A percentile compares a stretch with the other conserved stretches of the same genome.
Conservation (phyloP, 495 filamentous ascomycete genomes). For the Umbilicaria muhlenbergii region DNA sequence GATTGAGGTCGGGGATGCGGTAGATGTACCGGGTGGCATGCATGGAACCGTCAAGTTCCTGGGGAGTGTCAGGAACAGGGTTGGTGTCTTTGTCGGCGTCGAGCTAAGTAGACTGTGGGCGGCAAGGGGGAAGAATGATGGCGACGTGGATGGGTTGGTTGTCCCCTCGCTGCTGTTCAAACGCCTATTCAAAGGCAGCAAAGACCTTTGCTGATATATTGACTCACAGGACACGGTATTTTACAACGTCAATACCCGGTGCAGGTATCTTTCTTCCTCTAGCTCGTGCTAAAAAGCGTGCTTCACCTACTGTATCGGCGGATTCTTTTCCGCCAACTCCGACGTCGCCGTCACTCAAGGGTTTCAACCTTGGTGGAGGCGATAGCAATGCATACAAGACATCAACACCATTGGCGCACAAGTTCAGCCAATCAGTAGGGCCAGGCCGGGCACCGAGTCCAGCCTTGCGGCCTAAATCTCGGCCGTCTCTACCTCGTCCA, state of each 20-base stretch:
- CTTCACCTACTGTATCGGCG: conserved; percentile 39
- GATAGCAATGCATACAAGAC: conserved; percentile 40
- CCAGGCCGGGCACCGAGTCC: conserved; percentile 59
- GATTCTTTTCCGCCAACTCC: conserved; percentile 51
- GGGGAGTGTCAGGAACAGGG: conserved; percentile 74
- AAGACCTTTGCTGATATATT: neutral
- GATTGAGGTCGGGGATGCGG: conserved; percentile 56
- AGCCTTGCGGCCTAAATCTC: conserved; percentile 47
- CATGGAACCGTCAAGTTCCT: conserved; percentile 79
- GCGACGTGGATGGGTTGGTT: conserved; percentile 85
- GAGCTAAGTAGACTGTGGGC: conserved; percentile 75
- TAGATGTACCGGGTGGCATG: conserved; percentile 95
- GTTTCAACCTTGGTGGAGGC: conserved; percentile 29
- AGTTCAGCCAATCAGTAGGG: conserved; percentile 40
- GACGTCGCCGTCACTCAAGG: conserved; percentile 41
- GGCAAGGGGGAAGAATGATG: conserved; percentile 79
- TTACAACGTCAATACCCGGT: conserved; percentile 58
- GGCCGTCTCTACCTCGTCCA: conserved; percentile 69
- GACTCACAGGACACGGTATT: conserved; percentile 53
- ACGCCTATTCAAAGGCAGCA: neutral
- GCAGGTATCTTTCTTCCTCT: conserved; percentile 92
- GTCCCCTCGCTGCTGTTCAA: neutral
- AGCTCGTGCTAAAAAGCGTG: conserved; percentile 61
- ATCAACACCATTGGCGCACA: conserved; percentile 37
- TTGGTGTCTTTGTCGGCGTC: conserved; percentile 85